phyloP scores from a whole-genome alignment of 179 eudicot genomes.

The Amaranthus tricolor region DNA sequence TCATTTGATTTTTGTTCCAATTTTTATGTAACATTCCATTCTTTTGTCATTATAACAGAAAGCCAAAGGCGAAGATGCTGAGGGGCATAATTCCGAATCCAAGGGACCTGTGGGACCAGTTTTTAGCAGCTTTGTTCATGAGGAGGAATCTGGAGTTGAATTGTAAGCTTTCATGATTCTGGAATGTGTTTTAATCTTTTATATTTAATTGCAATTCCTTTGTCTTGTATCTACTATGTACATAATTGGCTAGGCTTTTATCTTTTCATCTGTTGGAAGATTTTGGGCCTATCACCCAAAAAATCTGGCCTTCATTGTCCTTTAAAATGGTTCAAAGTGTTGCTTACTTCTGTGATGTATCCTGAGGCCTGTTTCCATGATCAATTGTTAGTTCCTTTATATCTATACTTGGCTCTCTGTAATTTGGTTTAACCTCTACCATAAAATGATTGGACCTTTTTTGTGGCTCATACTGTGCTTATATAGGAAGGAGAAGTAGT shows the following conservation, averaged over 20 bases:
- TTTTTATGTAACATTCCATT: slow-evolving; percentile 11
- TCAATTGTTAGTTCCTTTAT: background rate
- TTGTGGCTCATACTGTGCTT: background rate
- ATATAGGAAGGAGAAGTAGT: background rate
- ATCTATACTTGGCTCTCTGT: background rate
- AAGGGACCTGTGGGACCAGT: slow-evolving; percentile 95
- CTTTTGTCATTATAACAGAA: slow-evolving; percentile 39
- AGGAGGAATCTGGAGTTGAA: slow-evolving; percentile 80
- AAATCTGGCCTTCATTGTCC: background rate
- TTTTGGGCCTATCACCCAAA: background rate
- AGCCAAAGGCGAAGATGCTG: slow-evolving; percentile 40
- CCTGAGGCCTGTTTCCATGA: background rate
- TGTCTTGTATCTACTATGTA: background rate
- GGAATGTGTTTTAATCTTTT: background rate
- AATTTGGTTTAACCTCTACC: background rate
- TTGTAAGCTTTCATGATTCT: slow-evolving; percentile 44
- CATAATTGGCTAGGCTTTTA: background rate
- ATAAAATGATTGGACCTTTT: background rate
- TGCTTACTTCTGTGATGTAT: background rate
- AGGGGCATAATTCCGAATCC: slow-evolving; percentile 39
- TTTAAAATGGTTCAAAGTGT: background rate
- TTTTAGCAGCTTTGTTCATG: slow-evolving; percentile 69
- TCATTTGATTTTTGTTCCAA: background rate
- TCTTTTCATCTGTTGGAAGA: background rate
- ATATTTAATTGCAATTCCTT: background rate